A percentile compares a stretch with the other conserved stretches of the same genome.
Evolutionary conservation across 2,329 filamentous ascomycete genomes (phyloP).

Genomic region (Lachnellula subtilissima): DNA sequence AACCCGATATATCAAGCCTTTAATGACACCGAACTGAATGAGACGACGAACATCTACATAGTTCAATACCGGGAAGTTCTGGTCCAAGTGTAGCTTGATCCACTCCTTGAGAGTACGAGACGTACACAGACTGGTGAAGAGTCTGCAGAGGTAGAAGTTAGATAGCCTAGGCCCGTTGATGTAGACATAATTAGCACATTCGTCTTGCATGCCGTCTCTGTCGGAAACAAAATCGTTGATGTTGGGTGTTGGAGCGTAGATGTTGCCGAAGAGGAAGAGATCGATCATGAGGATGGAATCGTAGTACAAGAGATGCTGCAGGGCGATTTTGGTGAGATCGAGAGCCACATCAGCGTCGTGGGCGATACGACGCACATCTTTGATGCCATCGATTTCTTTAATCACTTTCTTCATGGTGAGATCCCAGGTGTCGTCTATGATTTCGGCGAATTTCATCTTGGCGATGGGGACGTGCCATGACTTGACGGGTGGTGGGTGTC

Average conservation of each 20-base stretch:
- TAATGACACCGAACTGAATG: slow-evolving; percentile 94
- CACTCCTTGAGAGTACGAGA: slow-evolving; percentile 83
- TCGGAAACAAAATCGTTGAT: slow-evolving; percentile 78
- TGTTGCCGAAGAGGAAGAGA: slow-evolving; percentile 89
- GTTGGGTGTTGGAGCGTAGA: slow-evolving; percentile 77
- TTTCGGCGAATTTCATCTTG: slow-evolving; percentile 59
- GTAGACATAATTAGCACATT: slow-evolving; percentile 77
- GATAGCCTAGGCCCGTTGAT: slow-evolving; percentile 35
- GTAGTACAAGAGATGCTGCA: slow-evolving; percentile 89
- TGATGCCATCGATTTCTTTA: slow-evolving; percentile 83
- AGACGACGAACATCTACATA: slow-evolving; percentile 85
- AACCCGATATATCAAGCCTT: slow-evolving; percentile 86
- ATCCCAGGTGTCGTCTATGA: slow-evolving; percentile 67
- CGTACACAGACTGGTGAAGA: slow-evolving; percentile 81
- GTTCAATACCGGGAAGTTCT: slow-evolving; percentile 59
- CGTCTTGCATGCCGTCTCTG: slow-evolving; percentile 68
- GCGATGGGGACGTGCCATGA: slow-evolving; percentile 87
- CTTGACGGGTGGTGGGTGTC: slow-evolving; percentile 70
- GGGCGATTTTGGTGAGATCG: slow-evolving; percentile 76
- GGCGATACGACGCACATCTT: slow-evolving; percentile 82
- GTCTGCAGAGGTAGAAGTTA: slow-evolving; percentile 66
- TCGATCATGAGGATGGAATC: slow-evolving; percentile 86
- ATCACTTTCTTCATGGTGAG: slow-evolving; percentile 76
- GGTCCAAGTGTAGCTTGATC: slow-evolving; percentile 69
- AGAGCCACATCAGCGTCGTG: slow-evolving; percentile 80